Conservation (phyloP, 768 basidiomycete genomes). For the Leccinellum luteum region DNA sequence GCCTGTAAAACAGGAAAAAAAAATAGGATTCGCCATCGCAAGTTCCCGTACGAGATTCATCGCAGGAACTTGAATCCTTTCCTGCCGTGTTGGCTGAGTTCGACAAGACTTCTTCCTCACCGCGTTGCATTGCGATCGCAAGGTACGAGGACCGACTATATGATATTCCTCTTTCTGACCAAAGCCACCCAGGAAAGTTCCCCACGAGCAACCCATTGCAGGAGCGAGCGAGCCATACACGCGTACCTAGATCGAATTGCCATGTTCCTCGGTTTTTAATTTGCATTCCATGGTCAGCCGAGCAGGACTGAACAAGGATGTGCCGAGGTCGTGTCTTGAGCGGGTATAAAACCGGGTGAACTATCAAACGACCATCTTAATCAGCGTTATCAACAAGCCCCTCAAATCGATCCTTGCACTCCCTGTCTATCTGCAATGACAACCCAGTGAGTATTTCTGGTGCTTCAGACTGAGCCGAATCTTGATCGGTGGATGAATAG, state of each 20-base stretch:
- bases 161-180: not conserved
- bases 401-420: not conserved
- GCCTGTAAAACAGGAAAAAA: no score
- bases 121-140: no score
- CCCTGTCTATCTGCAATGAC: slow-evolving; percentile 5
- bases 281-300: not conserved
- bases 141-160: no score
- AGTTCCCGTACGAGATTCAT: not conserved
- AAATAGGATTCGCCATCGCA: not conserved
- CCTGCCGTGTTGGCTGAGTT: not conserved
- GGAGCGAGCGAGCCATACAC: not conserved
- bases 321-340: not conserved
- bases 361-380: not conserved
- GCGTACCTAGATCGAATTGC: not conserved
- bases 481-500: not conserved
- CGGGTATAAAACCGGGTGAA: not conserved
- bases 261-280: not conserved
- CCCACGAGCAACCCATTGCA: no score
- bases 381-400: not conserved
- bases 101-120: no score
- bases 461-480: not conserved
- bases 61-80: not conserved
- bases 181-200: not conserved
- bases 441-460: slow-evolving; percentile 5
- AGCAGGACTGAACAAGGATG: not conserved